Base-by-base conservation (phyloP, 805 yeast species). In the Hemisphaericaspora nanyangensis region DNA sequence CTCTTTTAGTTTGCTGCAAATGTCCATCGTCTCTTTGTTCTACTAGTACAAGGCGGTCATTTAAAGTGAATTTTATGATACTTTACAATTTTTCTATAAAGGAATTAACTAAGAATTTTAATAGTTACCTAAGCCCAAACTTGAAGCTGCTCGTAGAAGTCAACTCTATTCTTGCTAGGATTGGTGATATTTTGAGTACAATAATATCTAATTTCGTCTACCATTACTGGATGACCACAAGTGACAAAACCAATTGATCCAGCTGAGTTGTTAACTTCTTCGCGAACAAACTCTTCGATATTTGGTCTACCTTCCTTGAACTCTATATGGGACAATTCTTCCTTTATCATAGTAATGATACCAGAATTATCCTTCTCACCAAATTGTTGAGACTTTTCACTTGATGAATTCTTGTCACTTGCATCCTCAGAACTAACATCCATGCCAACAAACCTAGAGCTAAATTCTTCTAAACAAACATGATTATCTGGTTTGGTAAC, bases 91-190 rank as follows among this genome's bases (percentile, higher is more conserved):
- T n/a, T n/a, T n/a, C n/a, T n/a, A n/a, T n/a, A n/a, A n/a, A n/a
- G n/a, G n/a, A n/a, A n/a, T n/a, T n/a, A n/a, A n/a, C n/a, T n/a
- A n/a, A n/a, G n/a, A n/a, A n/a, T n/a, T n/a, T n/a, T 25, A 25
- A 25, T 11, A 29, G n/a, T 11, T 29, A 16, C 13, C 19, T 31
- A 39, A 27, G 39, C 31, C 95, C 95, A 85, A 11, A 74, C 68
- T 61, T 83, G 88, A 35, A 82, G 71, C 52, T 84, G 90, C 54
- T 87, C 95, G 51, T 68, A 81, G 52, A 80, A 81, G 45, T 82
- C 90, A 13, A 85, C 74, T 31, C 85, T 71, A 36, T 71, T 64
- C n/a, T 69, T 56, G n/a, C 51, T 43, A 1, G 50, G 42, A 25
- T 57, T 44, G 29, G 65, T 60, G 39, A 78, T 55, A 41, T 71